Conservation (phyloP, 1,284 basidiomycete species). For the Ustilago curta region DNA sequence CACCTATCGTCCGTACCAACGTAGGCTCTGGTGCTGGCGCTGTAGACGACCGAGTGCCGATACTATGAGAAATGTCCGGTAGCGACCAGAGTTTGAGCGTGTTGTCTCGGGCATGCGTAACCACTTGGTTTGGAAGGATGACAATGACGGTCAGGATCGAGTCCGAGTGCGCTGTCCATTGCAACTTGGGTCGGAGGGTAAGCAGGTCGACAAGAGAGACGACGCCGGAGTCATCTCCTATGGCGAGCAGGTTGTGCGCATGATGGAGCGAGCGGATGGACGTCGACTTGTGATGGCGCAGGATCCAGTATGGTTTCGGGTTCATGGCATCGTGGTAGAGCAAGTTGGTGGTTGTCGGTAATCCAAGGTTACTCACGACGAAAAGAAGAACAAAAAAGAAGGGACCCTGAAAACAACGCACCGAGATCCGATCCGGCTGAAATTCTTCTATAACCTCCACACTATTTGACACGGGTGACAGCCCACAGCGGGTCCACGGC, state of each 20-base stretch:
- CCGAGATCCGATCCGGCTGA: too few relatives aligned
- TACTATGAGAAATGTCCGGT: neutral
- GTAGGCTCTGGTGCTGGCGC: neutral
- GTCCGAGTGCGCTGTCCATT: constrained; percentile 83
- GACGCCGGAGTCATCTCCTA: constrained; percentile 80
- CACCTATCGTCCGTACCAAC: constrained; percentile 76
- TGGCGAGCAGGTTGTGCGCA: constrained; percentile 81
- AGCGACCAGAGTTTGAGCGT: constrained; percentile 78
- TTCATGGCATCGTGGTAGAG: constrained; percentile 12
- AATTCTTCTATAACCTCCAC: neutral
- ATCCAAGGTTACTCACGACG: neutral
- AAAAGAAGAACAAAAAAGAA: neutral
- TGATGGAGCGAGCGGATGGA: constrained; percentile 76
- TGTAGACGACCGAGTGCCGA: constrained; percentile 1
- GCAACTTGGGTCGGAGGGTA: constrained; percentile 77
- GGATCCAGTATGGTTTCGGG: constrained; percentile 76
- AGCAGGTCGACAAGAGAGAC: constrained; percentile 80
- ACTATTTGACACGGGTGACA: neutral
- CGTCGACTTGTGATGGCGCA: constrained; percentile 77
- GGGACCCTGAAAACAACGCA: constrained; percentile 1
- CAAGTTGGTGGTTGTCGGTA: neutral
- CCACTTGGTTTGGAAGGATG: constrained; percentile 74
- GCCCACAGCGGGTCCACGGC: constrained; percentile 9
- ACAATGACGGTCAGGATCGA: constrained; percentile 82
- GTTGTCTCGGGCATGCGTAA: constrained; percentile 91